phyloP scores from a whole-genome alignment of 1,139 yeast genomes.

The Blastobotrys aristatus region DNA sequence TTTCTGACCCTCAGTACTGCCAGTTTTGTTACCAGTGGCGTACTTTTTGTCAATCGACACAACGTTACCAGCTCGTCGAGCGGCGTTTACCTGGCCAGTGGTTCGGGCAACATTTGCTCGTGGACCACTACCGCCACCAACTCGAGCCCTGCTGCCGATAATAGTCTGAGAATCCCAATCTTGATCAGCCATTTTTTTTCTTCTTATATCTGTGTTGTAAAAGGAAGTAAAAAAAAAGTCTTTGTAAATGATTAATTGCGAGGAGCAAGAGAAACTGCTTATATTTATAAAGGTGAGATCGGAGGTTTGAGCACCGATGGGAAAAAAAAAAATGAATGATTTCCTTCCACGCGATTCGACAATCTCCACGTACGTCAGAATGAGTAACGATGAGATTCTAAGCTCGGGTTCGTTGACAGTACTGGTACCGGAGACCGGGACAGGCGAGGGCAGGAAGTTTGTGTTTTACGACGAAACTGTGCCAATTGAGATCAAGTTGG shows the following conservation, averaged over 20 bases:
- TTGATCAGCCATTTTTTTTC: slow-evolving; percentile 25
- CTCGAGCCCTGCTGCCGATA: slow-evolving; percentile 83
- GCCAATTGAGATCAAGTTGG: slow-evolving; percentile 19
- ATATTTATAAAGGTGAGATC: neutral
- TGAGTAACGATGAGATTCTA: slow-evolving; percentile 11
- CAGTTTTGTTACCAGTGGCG: slow-evolving; percentile 55
- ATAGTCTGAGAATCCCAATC: slow-evolving; percentile 91
- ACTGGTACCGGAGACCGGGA: slow-evolving; percentile 9
- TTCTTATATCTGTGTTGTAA: neutral
- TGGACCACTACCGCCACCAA: slow-evolving; percentile 80
- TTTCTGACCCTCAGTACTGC: slow-evolving; percentile 89
- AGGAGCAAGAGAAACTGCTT: no score
- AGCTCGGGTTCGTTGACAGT: slow-evolving; percentile 8
- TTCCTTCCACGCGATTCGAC: slow-evolving; percentile 4
- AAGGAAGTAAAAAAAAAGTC: neutral
- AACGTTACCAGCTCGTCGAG: slow-evolving; percentile 86
- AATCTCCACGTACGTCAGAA: neutral
- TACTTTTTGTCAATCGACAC: slow-evolving; percentile 92
- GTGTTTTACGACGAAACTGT: slow-evolving; percentile 26
- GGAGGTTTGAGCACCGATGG: neutral
- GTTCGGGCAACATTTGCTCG: slow-evolving; percentile 79
- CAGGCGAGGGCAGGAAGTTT: neutral
- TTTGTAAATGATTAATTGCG: slow-evolving; percentile 3
- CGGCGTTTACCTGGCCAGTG: slow-evolving; percentile 77
- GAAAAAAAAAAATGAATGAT: neutral